Conservation (phyloP, 1,139 yeast genomes). For the Geotrichum siamense region DNA sequence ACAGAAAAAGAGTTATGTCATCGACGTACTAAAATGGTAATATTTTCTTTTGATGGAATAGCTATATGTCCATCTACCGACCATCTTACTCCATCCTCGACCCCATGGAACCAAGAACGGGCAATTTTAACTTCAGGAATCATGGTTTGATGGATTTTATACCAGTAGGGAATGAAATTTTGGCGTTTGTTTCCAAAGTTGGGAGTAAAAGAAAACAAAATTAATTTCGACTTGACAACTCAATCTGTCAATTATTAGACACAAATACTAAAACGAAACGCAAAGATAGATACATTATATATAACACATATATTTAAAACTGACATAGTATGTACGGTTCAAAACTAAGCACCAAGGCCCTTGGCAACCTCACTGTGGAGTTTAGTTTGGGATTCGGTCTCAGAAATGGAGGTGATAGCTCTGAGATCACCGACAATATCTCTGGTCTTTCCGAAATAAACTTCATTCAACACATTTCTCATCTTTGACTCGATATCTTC, state of each 20-base stretch:
- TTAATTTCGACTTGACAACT: too few relatives aligned
- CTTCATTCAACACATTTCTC: conserved; percentile 83
- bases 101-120: conserved; percentile 14
- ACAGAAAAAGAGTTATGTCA: not conserved
- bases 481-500: conserved; percentile 87
- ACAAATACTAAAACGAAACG: too few relatives aligned
- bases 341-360: conserved; percentile 23
- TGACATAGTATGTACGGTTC: too few relatives aligned
- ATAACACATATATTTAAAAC: too few relatives aligned
- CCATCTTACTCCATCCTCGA: conserved; percentile 13
- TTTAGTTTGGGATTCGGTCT: conserved; percentile 28
- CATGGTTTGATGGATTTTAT: too few relatives aligned
- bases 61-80: conserved; percentile 17
- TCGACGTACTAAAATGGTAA: conserved; percentile 15
- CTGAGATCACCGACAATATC: conserved; percentile 75
- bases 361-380: conserved; percentile 30
- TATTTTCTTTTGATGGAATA: conserved; percentile 11
- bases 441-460: conserved; percentile 89
- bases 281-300: too few relatives aligned
- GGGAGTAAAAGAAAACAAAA: too few relatives aligned
- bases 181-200: too few relatives aligned
- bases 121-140: conserved; percentile 15
- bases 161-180: too few relatives aligned
- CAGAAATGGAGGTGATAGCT: conserved; percentile 32
- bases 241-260: too few relatives aligned